Evolutionary conservation across 2,329 filamentous ascomycete species (phyloP), one percentile per base, ranked within the genome.

Genomic region (Aaosphaeria arxii): DNA sequence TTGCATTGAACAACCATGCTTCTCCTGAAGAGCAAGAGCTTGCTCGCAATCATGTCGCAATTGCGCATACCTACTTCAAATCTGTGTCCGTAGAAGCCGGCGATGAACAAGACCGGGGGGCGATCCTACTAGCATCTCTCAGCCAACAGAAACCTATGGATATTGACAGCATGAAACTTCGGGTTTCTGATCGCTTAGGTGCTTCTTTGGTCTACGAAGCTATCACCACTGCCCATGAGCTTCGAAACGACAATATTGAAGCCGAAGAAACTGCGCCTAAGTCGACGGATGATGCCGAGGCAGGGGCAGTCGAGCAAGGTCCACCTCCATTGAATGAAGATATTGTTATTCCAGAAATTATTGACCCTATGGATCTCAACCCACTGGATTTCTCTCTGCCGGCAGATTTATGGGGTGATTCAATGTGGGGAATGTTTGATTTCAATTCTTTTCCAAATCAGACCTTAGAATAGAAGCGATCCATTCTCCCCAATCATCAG

Each of bases 351-450:
- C 32, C 35, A 11, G 45, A 44, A 30, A 30, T 39, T 9, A n/a
- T 44, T 24, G 41, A 39, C 13, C 38, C 46, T 17, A 43, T 54
- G 42, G 43, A 49, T 24, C 52, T 52, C 24, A 49, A 43, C 5
- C 48, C 52, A 17, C 33, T 59, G 24, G 53, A 61, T 13, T 59
- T 61, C 39, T 45, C 52, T 9, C 46, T 58, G 5, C 58, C 56
- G 6, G 51, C 56, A 24, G 58, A 61, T 42, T 43, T 61, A 4
- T 61, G 56, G 58, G 56, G 56, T 4, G 55, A 59, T 33, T 54
- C 55, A 4, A 44, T 61, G 4, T 61, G 56, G 58, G 52, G 49
- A n/a, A 58, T 57, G 53, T 61, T 59, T 40, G 52, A 53, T 43
- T 36, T 36, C 33, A 36, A 36, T 36, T 9, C n/a, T 9, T 9